These are phyloP conservation scores for Thuidium tamariscinum DNA, from an alignment of 225 moss, liverwort and hornwort genomes.

Conservation along the genomic window DNA sequence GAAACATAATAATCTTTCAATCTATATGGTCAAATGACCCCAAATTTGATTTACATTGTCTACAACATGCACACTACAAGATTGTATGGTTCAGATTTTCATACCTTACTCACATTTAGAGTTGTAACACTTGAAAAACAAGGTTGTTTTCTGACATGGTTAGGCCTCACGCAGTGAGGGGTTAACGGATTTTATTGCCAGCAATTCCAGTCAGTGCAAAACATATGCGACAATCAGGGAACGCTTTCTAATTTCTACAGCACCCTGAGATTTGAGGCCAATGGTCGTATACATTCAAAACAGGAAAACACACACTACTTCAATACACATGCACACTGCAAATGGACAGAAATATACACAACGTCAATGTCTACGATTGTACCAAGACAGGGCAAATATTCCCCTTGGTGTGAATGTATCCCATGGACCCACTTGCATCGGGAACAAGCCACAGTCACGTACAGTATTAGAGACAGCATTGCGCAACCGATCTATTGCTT, in stretches of 20 bases:
- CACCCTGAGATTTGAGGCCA: not conserved
- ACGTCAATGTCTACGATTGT: not conserved
- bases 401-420: too few relatives aligned
- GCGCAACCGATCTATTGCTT: not conserved
- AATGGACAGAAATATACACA: not conserved
- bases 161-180: too few relatives aligned
- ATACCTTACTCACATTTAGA: too few relatives aligned
- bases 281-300: not conserved
- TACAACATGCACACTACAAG: too few relatives aligned
- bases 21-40: too few relatives aligned
- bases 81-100: too few relatives aligned
- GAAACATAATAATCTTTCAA: too few relatives aligned
- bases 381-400: not conserved
- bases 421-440: not conserved
- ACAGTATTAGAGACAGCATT: not conserved
- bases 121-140: too few relatives aligned
- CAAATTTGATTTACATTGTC: too few relatives aligned
- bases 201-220: not conserved
- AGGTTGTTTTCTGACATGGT: too few relatives aligned
- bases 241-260: not conserved
- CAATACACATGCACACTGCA: not conserved
- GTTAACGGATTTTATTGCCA: not conserved
- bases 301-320: not conserved
- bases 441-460: not conserved
- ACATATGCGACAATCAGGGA: not conserved